Evolutionary conservation across 805 yeast genomes (phyloP).

Genomic region (Danielia reshetovae): DNA sequence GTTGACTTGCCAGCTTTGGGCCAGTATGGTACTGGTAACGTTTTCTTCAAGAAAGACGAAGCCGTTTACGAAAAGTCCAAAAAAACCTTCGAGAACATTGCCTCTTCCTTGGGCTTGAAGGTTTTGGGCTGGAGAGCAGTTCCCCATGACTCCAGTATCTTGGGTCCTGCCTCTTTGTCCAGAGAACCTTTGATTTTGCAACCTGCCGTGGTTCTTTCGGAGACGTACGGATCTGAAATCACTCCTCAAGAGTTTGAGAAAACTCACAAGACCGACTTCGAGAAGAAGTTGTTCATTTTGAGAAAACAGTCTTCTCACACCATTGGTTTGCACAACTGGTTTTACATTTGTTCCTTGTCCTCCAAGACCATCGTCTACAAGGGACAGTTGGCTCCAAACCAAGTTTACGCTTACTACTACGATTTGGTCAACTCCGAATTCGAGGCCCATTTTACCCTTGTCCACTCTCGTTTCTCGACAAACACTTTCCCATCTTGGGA

Average conservation of each 20-base stretch:
- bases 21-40: constrained; percentile 92
- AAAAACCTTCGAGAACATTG: constrained; percentile 76
- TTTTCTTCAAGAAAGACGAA: constrained; percentile 87
- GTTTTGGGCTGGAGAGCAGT: constrained; percentile 95
- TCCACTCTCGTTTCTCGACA: constrained; percentile 95
- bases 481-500: constrained; percentile 99
- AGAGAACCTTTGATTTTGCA: constrained; percentile 90
- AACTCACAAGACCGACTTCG: constrained; percentile 62
- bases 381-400: constrained; percentile 96
- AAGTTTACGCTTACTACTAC: constrained; percentile 91
- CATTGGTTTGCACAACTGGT: constrained; percentile 95
- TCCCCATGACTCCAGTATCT: constrained; percentile 89
- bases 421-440: constrained; percentile 88
- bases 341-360: constrained; percentile 89
- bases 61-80: constrained; percentile 66
- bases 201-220: constrained; percentile 77
- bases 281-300: constrained; percentile 76
- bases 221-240: constrained; percentile 26
- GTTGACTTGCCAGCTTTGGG: constrained; percentile 71
- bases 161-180: constrained; percentile 92
- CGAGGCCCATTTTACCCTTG: constrained; percentile 93
- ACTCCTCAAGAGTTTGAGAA: constrained; percentile 52
- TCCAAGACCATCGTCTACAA: constrained; percentile 90
- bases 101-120: constrained; percentile 66
- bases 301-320: constrained; percentile 88